Base-by-base conservation (phyloP, 2,329 filamentous ascomycete species). In the Phialemoniopsis sp. region DNA sequence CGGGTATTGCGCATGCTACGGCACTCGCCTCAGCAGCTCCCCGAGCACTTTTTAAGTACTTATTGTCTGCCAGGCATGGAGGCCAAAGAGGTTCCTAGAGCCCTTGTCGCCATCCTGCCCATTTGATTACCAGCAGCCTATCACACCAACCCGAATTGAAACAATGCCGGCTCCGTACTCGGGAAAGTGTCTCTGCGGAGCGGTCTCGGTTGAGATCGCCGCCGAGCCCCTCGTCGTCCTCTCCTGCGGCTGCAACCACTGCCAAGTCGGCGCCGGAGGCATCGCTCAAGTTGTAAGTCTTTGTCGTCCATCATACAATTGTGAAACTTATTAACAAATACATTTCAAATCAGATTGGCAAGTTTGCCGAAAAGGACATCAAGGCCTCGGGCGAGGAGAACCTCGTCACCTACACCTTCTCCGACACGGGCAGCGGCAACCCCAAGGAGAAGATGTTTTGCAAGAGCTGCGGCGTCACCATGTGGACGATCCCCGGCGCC, bases 381-480 rank as follows among this genome's bases (percentile, higher is more conserved):
- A 13, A 46, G 21, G 21, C 10, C 21, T 26, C 21, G 21, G 21
- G 21, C 21, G 21, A 26, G 21, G 35, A 43, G 17, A 46, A 50
- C 38, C 48, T 42, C 5, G 32, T 38, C 12, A 33, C 34, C 14
- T 41, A 38, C n/a, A 44, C 43, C 37, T 36, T 31, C 13, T 41
- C 43, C 5, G 45, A 43, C 40, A 49, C 43, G 12, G 31, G 28
- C 29, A 49, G 46, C 43, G 48, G 48, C 5, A 43, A 47, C 42
- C 40, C 45, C 34, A 50, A 49, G 32, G 46, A 47, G 14, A 49
- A 49, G 33, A 43, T 47, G 35, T 55, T 57, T 31, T 57, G 54
- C 18, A 28, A 42, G 10, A 48, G 32, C 6, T 56, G 56, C 26
- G 54, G 51, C 3, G 48, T 46, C 17, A 49, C 52, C 3, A 35